Conservation (phyloP, 495 filamentous ascomycete genomes). For the Penicillium desertorum region DNA sequence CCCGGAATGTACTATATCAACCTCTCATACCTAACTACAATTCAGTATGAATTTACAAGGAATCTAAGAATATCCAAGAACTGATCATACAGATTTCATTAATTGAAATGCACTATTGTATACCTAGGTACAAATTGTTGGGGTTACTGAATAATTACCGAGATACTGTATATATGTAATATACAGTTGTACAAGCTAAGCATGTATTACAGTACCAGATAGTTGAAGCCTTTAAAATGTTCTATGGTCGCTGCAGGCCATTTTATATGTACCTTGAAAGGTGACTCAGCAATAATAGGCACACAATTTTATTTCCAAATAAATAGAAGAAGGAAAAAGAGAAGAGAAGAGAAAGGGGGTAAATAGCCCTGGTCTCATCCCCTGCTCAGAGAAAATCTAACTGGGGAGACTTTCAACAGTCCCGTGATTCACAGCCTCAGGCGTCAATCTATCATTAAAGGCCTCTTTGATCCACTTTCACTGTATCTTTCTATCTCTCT, state of each 20-base stretch:
- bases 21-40: not conserved
- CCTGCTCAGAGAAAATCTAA: not conserved
- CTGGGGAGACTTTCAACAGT: slow-evolving; percentile 10
- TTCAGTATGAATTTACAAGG: not conserved
- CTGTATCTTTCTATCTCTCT: not conserved
- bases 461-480: slow-evolving; percentile 14
- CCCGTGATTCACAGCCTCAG: slow-evolving; percentile 15
- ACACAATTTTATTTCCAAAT: not conserved
- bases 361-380: not conserved
- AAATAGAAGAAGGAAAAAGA: not conserved
- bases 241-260: too few relatives aligned
- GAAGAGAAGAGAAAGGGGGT: too few relatives aligned
- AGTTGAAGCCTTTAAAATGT: too few relatives aligned
- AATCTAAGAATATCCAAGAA: not conserved
- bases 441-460: slow-evolving; percentile 14
- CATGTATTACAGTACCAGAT: not conserved
- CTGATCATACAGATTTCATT: not conserved
- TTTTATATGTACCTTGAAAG: not conserved
- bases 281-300: not conserved
- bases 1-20: not conserved
- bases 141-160: too few relatives aligned
- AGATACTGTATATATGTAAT: too few relatives aligned
- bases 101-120: not conserved
- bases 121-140: not conserved
- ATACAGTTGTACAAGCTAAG: too few relatives aligned